Evolutionary conservation across 331 rosid genomes (phyloP).

Genomic region (Rhamnella rubrinervis): DNA sequence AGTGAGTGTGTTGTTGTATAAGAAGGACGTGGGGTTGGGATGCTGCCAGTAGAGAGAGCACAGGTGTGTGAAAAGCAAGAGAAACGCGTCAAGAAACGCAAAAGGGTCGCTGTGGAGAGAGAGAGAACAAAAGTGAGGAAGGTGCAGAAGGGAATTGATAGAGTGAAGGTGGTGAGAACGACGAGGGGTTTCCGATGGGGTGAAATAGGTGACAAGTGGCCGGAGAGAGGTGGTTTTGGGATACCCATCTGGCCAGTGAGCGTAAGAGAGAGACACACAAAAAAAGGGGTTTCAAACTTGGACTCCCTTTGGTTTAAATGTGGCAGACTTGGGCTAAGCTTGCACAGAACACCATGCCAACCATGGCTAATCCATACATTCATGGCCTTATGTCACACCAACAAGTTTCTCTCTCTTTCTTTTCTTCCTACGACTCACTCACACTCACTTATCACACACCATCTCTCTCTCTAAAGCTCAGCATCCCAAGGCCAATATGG

Average conservation of each 20-base stretch:
- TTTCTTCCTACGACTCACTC: background rate
- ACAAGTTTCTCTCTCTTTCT: background rate
- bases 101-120: background rate
- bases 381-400: conserved; percentile 7
- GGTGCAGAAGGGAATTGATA: background rate
- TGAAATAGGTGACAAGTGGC: conserved; percentile 41
- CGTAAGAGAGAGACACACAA: background rate
- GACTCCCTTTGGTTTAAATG: conserved; percentile 17
- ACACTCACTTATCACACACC: background rate
- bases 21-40: conserved; percentile 7
- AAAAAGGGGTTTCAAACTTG: conserved; percentile 1
- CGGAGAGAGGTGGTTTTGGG: conserved; percentile 41
- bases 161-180: background rate
- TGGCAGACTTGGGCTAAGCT: conserved; percentile 18
- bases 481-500: conserved; percentile 5
- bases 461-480: background rate
- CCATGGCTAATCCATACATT: conserved; percentile 1
- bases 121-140: background rate
- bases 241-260: conserved; percentile 29
- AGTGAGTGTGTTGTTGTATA: conserved; percentile 1
- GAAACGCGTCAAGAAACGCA: conserved; percentile 17
- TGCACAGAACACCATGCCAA: conserved; percentile 23
- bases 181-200: conserved; percentile 22
- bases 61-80: conserved; percentile 30
- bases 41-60: conserved; percentile 24